Evolutionary conservation across 2,329 filamentous ascomycete species (phyloP), one percentile per base, ranked within the genome.

Genomic region (Cylindrodendrum hubeiense): DNA sequence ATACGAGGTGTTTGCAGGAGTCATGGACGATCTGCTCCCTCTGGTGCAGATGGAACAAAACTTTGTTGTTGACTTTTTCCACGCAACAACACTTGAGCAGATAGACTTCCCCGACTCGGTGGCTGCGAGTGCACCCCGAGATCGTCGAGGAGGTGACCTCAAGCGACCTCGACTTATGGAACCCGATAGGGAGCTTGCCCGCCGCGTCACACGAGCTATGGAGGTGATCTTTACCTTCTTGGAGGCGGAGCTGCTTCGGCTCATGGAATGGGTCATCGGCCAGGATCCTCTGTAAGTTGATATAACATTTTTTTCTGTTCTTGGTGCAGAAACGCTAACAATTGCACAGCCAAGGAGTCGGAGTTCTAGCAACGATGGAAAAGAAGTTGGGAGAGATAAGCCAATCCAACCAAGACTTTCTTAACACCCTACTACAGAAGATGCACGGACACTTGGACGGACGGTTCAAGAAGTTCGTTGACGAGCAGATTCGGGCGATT

Each of bases 21-120:
- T 93, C 13, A 81, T 98, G 66, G 92, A 96, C 62, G 94, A 98
- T 74, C 88, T 96, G 68, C 82, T 95, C 47, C 93, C 92, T 6
- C 86, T 97, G 60, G 90, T 98, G 63, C 91, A 94, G 71, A 95
- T 95, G 78, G 96, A 99, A 80, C 95, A 99, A 78, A 98, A 98
- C 77, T 99, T 98, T 76, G 85, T 98, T 52, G 90, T 97, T n/a
- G 94, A 97, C 72, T 96, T 98, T 79, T 98, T 98, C 86, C 95
- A 98, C 73, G 89, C 96, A 26, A 93, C 92, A n/a, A 97, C 94
- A 2, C 85, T 95, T 28, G 91, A 94, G 73, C 91, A 90, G 37
- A 81, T 88, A 17, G 95, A 98, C 76, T 98, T 98, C 76, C 86
- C 92, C 1, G 96, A 98, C 69, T 87, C 91, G 3, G 91, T 98